phyloP scores from a whole-genome alignment of 164 flowering plant species.

The Aristolochia fimbriata region DNA sequence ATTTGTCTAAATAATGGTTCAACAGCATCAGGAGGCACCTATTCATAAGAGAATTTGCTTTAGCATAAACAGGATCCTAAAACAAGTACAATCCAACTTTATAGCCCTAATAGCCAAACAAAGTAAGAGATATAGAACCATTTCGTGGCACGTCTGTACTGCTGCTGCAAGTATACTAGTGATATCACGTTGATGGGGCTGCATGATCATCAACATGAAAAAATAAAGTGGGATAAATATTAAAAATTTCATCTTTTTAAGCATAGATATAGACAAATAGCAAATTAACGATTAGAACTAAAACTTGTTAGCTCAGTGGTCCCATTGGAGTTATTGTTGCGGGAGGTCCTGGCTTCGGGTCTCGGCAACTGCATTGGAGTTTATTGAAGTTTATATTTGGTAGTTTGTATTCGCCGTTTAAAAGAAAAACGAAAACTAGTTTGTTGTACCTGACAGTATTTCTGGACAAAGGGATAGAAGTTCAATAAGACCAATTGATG shows the following conservation, averaged over 20 bases:
- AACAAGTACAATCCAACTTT: background rate
- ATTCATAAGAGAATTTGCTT: constrained; percentile 9
- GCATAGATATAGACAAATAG: too few species aligned
- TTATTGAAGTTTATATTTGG: too few species aligned
- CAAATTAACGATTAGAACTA: background rate
- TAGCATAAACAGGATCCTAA: background rate
- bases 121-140: constrained; percentile 36
- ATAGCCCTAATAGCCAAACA: background rate
- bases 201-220: constrained; percentile 19
- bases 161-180: constrained; percentile 88
- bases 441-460: constrained; percentile 63
- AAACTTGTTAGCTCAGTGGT: too few species aligned
- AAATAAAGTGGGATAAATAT: background rate
- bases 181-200: constrained; percentile 96
- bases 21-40: constrained; percentile 98
- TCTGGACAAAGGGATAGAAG: constrained; percentile 73
- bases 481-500: constrained; percentile 64
- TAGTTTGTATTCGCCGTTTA: too few species aligned
- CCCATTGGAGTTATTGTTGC: too few species aligned
- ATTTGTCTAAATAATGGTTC: constrained; percentile 80
- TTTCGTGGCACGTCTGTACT: constrained; percentile 94
- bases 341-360: too few species aligned
- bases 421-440: too few species aligned
- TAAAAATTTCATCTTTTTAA: too few species aligned
- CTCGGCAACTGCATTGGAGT: too few species aligned